Base-by-base conservation (phyloP, 2,329 filamentous ascomycete species). In the Chaetomiaceae sp. region DNA sequence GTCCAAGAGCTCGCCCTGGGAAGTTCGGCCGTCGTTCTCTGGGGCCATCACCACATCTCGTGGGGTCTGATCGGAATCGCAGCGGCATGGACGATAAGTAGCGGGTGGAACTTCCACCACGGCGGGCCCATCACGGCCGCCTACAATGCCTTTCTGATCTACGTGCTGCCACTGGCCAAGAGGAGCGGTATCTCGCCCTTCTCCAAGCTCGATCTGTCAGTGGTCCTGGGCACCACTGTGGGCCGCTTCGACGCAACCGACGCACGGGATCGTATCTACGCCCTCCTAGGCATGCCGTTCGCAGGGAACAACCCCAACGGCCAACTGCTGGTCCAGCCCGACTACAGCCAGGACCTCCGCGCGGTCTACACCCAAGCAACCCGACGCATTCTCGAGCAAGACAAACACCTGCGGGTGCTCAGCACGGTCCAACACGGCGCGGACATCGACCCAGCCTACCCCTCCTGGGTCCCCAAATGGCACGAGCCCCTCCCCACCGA, bases 111-210 rank as follows among this genome's bases (percentile, higher is more conserved):
- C 20, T 45, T 45, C 13, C 20, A 23, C 29, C 20, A 8, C 20
- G 42, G 42, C 2, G 42, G 14, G 30, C 42, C 42, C 42, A 45
- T 45, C 42, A 45, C 30, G 13, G 42, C 42, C 10, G 42, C 42
- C 5, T 45, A 45, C 42, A 45, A 45, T 20, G 30, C 42, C 18
- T 45, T 45, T n/a, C 42, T 45, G 13, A 45, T 45, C 42, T 45
- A 45, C 42, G 42, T 34, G 18, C 30, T 45, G 9, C 42, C 42
- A 13, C 42, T 45, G 13, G 42, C 42, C 42, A 33, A 34, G 42
- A 29, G 42, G 16, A 45, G 42, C 30, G 42, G 42, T 7, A 45
- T 45, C 42, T 45, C 42, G 2, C 11, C 42, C 11, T 45, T 45
- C 42, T 45, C 42, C 11, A 45, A 45, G 30, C 42, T 45, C 18